Evolutionary conservation across 2,329 filamentous ascomycete genomes (phyloP).

Genomic region (Anthostomella pinea): DNA sequence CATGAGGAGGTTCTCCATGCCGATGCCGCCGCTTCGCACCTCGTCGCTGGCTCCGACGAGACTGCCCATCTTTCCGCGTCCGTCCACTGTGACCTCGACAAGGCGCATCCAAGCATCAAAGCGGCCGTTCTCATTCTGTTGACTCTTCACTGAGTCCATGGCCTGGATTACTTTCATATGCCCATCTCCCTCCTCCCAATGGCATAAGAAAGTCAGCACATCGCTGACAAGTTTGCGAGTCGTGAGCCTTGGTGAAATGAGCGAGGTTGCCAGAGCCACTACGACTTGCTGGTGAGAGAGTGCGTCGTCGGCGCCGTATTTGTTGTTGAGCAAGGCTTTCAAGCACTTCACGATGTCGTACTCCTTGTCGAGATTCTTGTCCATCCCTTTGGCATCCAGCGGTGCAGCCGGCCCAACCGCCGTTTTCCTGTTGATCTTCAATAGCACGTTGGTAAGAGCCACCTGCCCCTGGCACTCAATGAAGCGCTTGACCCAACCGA

Average conservation of each 20-base stretch:
- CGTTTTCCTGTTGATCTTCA: constrained; percentile 89
- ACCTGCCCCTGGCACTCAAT: constrained; percentile 97
- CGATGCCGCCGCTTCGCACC: constrained; percentile 90
- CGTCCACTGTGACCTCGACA: constrained; percentile 94
- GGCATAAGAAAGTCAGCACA: constrained; percentile 91
- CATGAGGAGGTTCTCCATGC: constrained; percentile 98
- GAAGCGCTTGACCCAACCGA: constrained; percentile 95
- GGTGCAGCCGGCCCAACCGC: constrained; percentile 68
- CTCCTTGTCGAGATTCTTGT: constrained; percentile 84
- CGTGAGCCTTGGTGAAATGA: constrained; percentile 84
- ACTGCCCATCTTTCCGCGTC: constrained; percentile 97
- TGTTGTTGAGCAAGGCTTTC: constrained; percentile 98
- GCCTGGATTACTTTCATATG: constrained; percentile 93
- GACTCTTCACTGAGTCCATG: constrained; percentile 84
- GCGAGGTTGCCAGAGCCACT: constrained; percentile 78
- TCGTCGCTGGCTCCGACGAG: constrained; percentile 95
- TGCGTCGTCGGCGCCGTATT: constrained; percentile 96
- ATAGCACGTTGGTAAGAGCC: constrained; percentile 86
- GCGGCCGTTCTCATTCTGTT: constrained; percentile 86
- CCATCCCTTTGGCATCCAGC: constrained; percentile 53
- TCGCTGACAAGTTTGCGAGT: constrained; percentile 95
- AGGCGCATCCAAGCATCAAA: constrained; percentile 99
- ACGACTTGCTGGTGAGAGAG: constrained; percentile 86
- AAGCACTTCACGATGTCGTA: constrained; percentile 98
- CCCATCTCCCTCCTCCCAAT: constrained; percentile 84